Conservation (phyloP, 208 protist species). For the Porcisia hertigi region DNA sequence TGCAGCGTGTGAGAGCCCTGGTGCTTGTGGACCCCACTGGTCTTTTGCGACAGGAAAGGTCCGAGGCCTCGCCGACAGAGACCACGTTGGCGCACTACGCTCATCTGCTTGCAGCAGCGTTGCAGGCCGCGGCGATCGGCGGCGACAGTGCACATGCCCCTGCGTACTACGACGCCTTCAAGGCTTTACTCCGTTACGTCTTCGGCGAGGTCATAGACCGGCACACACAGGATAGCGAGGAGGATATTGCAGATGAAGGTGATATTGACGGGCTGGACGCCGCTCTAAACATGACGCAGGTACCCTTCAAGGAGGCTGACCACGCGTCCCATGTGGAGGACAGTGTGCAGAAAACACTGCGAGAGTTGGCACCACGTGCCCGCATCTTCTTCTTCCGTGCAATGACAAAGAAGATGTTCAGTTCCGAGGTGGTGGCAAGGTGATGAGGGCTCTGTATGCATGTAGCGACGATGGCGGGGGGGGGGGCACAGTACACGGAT, state of each 20-base stretch:
- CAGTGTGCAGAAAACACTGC: conserved; percentile 12
- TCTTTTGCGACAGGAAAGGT: not conserved
- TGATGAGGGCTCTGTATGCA: not conserved
- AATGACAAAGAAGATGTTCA: conserved; percentile 77
- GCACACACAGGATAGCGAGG: not conserved
- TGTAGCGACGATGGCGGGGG: no score
- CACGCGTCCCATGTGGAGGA: not conserved
- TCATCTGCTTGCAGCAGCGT: conserved; percentile 44
- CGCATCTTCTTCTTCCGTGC: conserved; percentile 69
- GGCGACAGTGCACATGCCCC: conserved; percentile 50
- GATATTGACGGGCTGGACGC: conserved; percentile 8
- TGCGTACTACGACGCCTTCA: conserved; percentile 55
- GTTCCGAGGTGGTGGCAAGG: not conserved
- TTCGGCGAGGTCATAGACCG: not conserved
- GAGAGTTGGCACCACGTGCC: conserved; percentile 40
- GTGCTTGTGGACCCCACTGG: conserved; percentile 6
- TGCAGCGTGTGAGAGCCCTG: conserved; percentile 19
- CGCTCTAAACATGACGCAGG: not conserved
- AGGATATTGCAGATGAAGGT: not conserved
- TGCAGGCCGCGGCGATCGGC: conserved; percentile 74
- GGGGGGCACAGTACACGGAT: not conserved
- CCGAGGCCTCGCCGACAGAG: not conserved
- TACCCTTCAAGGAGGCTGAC: not conserved
- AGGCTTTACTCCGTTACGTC: conserved; percentile 29
- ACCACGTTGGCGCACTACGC: conserved; percentile 13